Evolutionary conservation across 129 eudicot species (phyloP).

Genomic region (Escallonia rubra): DNA sequence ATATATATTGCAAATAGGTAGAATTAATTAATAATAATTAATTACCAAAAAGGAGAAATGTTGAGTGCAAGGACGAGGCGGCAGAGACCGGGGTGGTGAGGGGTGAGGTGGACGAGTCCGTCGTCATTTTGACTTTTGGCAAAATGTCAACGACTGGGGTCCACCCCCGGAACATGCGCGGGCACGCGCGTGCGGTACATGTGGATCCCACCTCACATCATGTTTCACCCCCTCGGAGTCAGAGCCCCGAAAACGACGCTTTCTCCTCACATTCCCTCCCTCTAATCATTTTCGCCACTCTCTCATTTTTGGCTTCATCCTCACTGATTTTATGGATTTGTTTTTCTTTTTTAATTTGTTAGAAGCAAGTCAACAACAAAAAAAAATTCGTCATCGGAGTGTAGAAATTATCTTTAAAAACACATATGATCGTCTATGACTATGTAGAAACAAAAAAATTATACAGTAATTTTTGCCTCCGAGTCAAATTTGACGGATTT

Average conservation of each 20-base stretch:
- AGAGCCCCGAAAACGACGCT: conserved; percentile 31
- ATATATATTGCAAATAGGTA: neutral
- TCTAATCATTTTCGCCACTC: conserved; percentile 3
- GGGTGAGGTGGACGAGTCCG: conserved; percentile 8
- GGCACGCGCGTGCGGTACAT: conserved; percentile 4
- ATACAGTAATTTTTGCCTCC: too few relatives aligned
- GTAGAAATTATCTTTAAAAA: too few relatives aligned
- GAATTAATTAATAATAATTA: conserved; percentile 4
- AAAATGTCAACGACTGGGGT: conserved; percentile 28
- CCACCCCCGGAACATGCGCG: conserved; percentile 30
- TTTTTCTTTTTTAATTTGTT: neutral
- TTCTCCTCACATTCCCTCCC: neutral
- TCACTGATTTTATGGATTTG: neutral
- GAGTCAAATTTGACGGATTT: too few relatives aligned
- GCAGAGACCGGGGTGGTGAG: neutral
- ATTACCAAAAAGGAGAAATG: neutral
- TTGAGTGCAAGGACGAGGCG: conserved; percentile 12
- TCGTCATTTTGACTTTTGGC: conserved; percentile 9
- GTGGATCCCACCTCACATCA: conserved; percentile 1
- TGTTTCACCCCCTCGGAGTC: conserved; percentile 17
- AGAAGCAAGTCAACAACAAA: too few relatives aligned
- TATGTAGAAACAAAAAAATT: too few relatives aligned
- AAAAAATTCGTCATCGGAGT: too few relatives aligned
- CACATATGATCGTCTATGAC: too few relatives aligned
- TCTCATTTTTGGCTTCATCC: neutral